A percentile compares a stretch with the other conserved stretches of the same genome.
Conservation (phyloP, 1,139 yeast species). For the Scheffersomyces lignicola region DNA sequence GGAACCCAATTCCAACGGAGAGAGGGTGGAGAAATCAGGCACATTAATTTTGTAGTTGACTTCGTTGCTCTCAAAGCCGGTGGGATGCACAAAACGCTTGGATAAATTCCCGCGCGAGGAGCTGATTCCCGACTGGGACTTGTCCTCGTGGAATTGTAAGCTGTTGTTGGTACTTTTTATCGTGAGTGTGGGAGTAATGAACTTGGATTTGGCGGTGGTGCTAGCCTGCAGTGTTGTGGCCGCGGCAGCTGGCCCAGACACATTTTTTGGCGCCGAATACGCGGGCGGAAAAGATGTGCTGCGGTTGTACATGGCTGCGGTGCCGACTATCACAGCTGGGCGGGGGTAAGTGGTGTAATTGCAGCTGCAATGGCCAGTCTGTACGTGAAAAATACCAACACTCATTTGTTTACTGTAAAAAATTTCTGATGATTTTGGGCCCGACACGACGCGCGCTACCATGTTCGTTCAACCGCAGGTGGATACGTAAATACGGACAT, state of each 20-base stretch:
- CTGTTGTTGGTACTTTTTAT: conserved; percentile 33
- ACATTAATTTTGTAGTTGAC: conserved; percentile 46
- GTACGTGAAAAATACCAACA: too few species aligned
- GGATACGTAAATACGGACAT: too few species aligned
- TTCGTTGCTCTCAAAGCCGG: conserved; percentile 37
- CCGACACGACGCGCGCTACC: too few species aligned
- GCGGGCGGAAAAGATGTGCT: background rate
- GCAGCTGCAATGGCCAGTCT: too few species aligned
- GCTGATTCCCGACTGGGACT: conserved; percentile 18
- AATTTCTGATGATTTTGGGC: too few species aligned
- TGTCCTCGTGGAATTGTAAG: conserved; percentile 40
- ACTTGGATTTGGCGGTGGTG: conserved; percentile 16
- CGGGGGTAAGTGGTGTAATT: background rate
- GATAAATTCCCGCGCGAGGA: conserved; percentile 29
- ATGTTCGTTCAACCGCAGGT: too few species aligned
- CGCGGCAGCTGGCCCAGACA: conserved; percentile 11
- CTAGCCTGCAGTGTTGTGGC: conserved; percentile 6
- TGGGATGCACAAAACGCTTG: conserved; percentile 39
- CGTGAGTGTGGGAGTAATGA: conserved; percentile 37
- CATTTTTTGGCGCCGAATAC: background rate
- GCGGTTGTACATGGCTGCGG: background rate
- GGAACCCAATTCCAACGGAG: conserved; percentile 45
- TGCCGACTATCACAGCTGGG: background rate
- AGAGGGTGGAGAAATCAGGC: conserved; percentile 44
- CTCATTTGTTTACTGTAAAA: too few species aligned